phyloP scores from a whole-genome alignment of 176 grass and related monocot genomes.

The Triticum turgidum region DNA sequence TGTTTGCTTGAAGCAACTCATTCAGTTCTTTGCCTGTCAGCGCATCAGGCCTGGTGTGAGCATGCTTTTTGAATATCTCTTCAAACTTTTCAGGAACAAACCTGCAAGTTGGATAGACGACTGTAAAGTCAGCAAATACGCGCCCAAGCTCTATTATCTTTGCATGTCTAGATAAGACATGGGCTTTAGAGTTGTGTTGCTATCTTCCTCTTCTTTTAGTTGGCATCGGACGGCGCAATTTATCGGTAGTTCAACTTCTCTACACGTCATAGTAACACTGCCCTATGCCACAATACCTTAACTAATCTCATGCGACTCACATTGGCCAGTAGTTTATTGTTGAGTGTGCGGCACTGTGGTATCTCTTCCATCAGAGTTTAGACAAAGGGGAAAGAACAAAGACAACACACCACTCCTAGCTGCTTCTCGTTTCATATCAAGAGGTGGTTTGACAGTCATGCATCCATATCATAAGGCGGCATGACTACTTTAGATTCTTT shows the following conservation, averaged over 20 bases:
- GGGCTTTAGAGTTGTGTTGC: neutral
- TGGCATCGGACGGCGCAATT: neutral
- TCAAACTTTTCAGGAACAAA: slow-evolving; percentile 77
- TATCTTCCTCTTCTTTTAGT: neutral
- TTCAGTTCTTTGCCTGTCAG: slow-evolving; percentile 53
- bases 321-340: neutral
- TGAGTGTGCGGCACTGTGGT: neutral
- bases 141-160: neutral
- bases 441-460: neutral
- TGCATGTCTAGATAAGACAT: neutral
- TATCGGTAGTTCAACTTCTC: neutral
- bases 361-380: neutral
- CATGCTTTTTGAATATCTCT: slow-evolving; percentile 75
- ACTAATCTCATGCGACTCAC: neutral
- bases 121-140: neutral
- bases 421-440: neutral
- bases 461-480: neutral
- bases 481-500: neutral
- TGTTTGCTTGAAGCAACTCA: slow-evolving; percentile 61
- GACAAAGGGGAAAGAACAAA: neutral
- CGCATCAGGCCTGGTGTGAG: slow-evolving; percentile 56
- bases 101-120: slow-evolving; percentile 16
- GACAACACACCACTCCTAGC: neutral
- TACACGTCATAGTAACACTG: neutral
- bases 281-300: neutral